phyloP scores from a whole-genome alignment of 108 stramenopile genomes.

The Discostella stelligeroides region DNA sequence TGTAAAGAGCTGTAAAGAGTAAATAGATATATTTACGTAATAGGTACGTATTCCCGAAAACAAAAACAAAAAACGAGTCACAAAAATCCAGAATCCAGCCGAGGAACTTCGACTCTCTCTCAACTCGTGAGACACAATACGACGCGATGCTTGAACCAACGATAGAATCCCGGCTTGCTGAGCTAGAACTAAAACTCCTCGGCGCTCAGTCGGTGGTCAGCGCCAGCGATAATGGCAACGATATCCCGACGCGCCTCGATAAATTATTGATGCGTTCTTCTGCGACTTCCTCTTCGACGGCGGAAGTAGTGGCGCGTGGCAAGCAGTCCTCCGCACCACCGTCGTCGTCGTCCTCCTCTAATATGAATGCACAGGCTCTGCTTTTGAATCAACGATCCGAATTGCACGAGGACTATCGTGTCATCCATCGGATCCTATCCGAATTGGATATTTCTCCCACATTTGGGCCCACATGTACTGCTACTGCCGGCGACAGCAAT shows the following conservation, averaged over 20 bases:
- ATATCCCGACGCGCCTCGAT: slow-evolving; percentile 34
- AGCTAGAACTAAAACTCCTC: slow-evolving; percentile 35
- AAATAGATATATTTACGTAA: too few relatives aligned
- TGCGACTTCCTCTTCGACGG: background rate
- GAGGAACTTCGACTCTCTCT: too few relatives aligned
- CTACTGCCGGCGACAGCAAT: background rate
- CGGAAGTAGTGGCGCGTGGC: background rate
- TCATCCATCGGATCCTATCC: slow-evolving; percentile 30
- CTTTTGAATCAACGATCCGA: slow-evolving; percentile 14
- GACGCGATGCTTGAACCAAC: too few relatives aligned
- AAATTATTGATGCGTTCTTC: slow-evolving; percentile 29
- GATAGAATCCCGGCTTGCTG: slow-evolving; percentile 16
- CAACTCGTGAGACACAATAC: too few relatives aligned
- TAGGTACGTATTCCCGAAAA: too few relatives aligned
- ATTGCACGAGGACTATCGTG: slow-evolving; percentile 43
- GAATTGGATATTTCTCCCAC: slow-evolving; percentile 42
- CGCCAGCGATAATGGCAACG: too few relatives aligned
- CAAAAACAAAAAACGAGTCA: too few relatives aligned
- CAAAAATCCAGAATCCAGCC: too few relatives aligned
- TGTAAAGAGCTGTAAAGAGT: too few relatives aligned
- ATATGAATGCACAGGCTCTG: slow-evolving; percentile 1
- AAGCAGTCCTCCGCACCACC: slow-evolving; percentile 1
- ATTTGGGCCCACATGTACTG: slow-evolving; percentile 27
- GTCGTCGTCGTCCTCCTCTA: slow-evolving; percentile 18
- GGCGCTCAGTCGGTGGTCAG: slow-evolving; percentile 1